These are phyloP conservation scores for Santalum album DNA, from an alignment of 164 flowering plant species.

Conservation along the genomic window DNA sequence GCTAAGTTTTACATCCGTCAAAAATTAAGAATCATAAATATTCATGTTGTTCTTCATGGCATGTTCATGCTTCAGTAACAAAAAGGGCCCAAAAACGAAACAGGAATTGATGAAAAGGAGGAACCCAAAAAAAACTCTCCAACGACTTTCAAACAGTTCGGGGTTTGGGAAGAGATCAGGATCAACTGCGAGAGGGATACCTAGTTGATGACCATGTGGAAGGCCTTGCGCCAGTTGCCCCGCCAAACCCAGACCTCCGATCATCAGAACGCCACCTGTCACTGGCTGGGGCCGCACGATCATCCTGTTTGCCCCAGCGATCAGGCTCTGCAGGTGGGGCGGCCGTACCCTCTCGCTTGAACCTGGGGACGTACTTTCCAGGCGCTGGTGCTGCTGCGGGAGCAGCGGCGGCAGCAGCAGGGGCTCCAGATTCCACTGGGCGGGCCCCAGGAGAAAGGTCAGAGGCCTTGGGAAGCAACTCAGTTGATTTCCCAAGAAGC, in stretches of 20 bases:
- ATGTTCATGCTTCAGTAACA: no score
- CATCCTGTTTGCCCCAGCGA: neutral
- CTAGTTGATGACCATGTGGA: neutral
- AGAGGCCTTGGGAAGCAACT: slow-evolving; percentile 17
- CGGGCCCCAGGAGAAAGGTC: slow-evolving; percentile 22
- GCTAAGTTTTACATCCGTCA: no score
- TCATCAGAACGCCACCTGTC: neutral
- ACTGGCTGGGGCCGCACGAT: neutral
- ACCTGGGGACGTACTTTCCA: slow-evolving; percentile 60
- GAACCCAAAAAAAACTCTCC: no score
- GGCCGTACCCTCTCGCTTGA: slow-evolving; percentile 18
- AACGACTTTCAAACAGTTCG: no score
- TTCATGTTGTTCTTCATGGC: no score
- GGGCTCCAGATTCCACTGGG: slow-evolving; percentile 22
- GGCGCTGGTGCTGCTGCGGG: slow-evolving; percentile 28
- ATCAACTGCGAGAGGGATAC: neutral
- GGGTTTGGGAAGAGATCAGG: no score
- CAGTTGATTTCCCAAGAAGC: slow-evolving; percentile 33
- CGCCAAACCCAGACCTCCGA: neutral
- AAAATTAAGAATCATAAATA: no score
- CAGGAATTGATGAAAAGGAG: no score
- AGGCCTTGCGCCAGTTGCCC: neutral
- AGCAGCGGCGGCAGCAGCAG: slow-evolving; percentile 32
- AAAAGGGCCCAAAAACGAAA: no score
- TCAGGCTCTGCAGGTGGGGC: slow-evolving; percentile 17